A percentile compares a stretch with the other conserved stretches of the same genome.
Conservation (phyloP, 2,329 filamentous ascomycete genomes). For the Trichoderma polysporum region DNA sequence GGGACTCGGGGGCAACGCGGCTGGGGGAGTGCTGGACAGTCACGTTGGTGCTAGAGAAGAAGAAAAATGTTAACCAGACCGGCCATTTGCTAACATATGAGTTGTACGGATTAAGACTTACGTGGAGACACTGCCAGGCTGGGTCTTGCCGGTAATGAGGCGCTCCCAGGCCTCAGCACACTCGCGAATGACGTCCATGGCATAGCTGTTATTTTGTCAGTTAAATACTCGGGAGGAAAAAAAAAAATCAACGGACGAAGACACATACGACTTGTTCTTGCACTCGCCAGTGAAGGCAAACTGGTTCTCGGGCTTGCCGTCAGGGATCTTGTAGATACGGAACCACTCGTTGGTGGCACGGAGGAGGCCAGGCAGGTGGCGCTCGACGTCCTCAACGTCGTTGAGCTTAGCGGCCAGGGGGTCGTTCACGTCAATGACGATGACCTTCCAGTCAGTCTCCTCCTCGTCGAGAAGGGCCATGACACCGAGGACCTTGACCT, state of each 20-base stretch:
- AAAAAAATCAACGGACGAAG: background rate
- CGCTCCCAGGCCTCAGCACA: constrained; percentile 97
- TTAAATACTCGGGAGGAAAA: background rate
- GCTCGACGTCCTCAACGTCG: constrained; percentile 98
- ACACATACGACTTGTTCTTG: constrained; percentile 92
- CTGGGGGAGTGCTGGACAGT: constrained; percentile 71
- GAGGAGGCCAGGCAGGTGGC: constrained; percentile 93
- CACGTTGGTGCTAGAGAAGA: constrained; percentile 69
- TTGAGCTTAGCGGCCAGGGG: constrained; percentile 94
- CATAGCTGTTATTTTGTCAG: constrained; percentile 61
- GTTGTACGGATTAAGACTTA: constrained; percentile 52
- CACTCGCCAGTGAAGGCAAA: constrained; percentile 99
- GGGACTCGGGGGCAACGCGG: constrained; percentile 66
- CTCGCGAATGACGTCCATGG: constrained; percentile 92
- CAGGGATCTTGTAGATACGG: constrained; percentile 99
- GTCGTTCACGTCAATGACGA: constrained; percentile 98
- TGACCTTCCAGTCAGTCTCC: constrained; percentile 99
- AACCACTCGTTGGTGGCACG: constrained; percentile 99
- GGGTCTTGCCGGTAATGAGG: constrained; percentile 86
- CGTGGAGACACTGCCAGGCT: constrained; percentile 75
- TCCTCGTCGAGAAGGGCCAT: constrained; percentile 99
- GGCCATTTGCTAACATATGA: too few relatives aligned
- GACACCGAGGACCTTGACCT: constrained; percentile 99
- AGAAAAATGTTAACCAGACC: background rate
- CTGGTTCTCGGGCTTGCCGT: constrained; percentile 99